Evolutionary conservation across 116 monocot genomes (phyloP).

Genomic region (Iris pallida): DNA sequence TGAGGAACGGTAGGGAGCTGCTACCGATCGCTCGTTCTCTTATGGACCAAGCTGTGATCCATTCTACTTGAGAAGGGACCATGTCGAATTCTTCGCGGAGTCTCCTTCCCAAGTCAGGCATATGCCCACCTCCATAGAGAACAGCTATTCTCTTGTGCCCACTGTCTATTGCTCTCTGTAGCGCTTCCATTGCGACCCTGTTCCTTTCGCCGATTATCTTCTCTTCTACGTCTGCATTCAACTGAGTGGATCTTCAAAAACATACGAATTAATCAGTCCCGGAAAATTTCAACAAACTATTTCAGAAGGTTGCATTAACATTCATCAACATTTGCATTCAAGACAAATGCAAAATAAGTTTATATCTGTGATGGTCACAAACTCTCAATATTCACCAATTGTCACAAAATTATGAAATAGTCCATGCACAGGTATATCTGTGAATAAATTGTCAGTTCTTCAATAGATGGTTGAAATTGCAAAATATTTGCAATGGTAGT

Average conservation of each 20-base stretch:
- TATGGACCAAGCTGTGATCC: constrained; percentile 87
- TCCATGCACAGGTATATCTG: too few species aligned
- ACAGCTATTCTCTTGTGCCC: constrained; percentile 66
- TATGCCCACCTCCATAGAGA: constrained; percentile 87
- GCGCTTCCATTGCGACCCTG: constrained; percentile 50
- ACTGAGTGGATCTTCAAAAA: constrained; percentile 52
- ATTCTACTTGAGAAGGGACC: constrained; percentile 58
- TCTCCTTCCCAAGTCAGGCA: constrained; percentile 79
- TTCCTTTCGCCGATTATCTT: constrained; percentile 85
- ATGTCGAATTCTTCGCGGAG: constrained; percentile 69
- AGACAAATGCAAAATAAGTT: too few species aligned
- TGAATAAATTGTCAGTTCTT: too few species aligned
- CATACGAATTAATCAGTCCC: neutral
- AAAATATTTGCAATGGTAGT: too few species aligned
- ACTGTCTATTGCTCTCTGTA: constrained; percentile 55
- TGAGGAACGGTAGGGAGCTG: constrained; percentile 59
- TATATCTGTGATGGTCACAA: too few species aligned
- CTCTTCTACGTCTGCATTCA: constrained; percentile 52
- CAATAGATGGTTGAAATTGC: too few species aligned
- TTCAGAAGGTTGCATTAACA: too few species aligned
- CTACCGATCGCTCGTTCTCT: constrained; percentile 36
- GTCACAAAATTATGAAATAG: too few species aligned
- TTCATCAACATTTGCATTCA: too few species aligned
- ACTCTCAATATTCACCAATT: too few species aligned
- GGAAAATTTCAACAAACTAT: too few species aligned